A percentile compares a stretch with the other conserved stretches of the same genome.
These are phyloP conservation scores for Colletotrichum euphorbiae DNA, from an alignment of 2,329 filamentous ascomycete species.

Conservation along the genomic window DNA sequence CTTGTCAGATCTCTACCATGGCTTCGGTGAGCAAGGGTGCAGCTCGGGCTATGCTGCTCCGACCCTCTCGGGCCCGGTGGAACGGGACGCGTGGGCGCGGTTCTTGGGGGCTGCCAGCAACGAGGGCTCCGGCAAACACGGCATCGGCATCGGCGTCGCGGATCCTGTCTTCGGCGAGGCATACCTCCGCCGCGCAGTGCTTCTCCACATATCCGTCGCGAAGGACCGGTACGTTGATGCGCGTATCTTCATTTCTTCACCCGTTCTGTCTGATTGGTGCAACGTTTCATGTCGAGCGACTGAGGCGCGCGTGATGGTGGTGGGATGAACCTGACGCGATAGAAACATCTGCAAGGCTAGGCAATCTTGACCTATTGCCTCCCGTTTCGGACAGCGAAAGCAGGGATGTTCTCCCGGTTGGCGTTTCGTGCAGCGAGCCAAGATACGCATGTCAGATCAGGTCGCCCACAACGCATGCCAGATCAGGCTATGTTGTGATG, in stretches of 20 bases:
- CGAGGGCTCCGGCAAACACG: conserved; percentile 15
- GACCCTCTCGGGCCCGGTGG: conserved; percentile 34
- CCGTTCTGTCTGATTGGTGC: neutral
- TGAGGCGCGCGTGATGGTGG: neutral
- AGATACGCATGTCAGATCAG: conserved; percentile 18
- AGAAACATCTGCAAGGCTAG: conserved; percentile 10
- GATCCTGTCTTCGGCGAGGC: neutral
- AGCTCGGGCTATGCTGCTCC: conserved; percentile 23
- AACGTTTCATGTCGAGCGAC: neutral
- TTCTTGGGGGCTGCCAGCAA: conserved; percentile 29
- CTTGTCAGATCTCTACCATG: conserved; percentile 25
- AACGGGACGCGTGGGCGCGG: conserved; percentile 32
- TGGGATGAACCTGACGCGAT: neutral
- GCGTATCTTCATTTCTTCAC: conserved; percentile 10
- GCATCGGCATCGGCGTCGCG: conserved; percentile 10
- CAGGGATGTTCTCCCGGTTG: conserved; percentile 19
- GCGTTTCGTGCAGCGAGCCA: conserved; percentile 22
- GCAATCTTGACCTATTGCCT: neutral
- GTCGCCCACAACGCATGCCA: neutral
- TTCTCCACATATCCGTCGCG: conserved; percentile 38
- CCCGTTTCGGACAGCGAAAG: neutral
- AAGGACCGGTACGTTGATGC: conserved; percentile 35
- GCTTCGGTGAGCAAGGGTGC: conserved; percentile 38
- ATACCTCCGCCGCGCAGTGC: neutral
- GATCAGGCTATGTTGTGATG: neutral